Evolutionary conservation across 768 basidiomycete genomes (phyloP), one percentile per base, ranked within the genome.

Genomic region (Astraeus odoratus): DNA sequence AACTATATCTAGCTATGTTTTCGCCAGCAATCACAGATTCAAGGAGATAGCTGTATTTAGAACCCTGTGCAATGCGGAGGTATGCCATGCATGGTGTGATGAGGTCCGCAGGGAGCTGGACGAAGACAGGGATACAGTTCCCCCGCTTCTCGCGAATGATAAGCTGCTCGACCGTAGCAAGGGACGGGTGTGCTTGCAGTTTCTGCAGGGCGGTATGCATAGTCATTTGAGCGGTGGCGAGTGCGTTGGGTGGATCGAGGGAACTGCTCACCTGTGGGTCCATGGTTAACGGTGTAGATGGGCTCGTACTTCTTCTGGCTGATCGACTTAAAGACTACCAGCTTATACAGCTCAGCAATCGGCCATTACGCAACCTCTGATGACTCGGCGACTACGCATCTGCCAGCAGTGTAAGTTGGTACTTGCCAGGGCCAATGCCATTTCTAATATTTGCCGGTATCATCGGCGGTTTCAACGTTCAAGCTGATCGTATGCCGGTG

Each of bases 31-130:
- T 74, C 35, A 98, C 86, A 37, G 90, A 93, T 65, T 99, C 96
- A 34, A 99, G 76, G 38, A 99, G 68, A 65, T 98, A 99, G 61
- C 89, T 93, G 70, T 95, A 89, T 61, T 86, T 88, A 1, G 90
- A 89, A 57, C 92, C 88, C 57, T 93, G 85, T 10, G 94, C 82
- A 50, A 98, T 76, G 46, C 91, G 81, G 39, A 99, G 80, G 65
- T 97, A 99, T 6, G 96, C 94, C 70, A 92, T 86, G 60, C 92
- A 93, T 64, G 96, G 96, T 20, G 96, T 99, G 50, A 98, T 77
- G 50, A 98, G 80, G 61, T 99, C 96, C 37, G 92, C 94, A 19
- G 95, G 93, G 3, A 99, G 75, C 57, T 94, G 83, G 43, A 95
- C 78, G 66, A 80, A 98, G 53, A 99, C 77, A 18, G 95, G 95